These are phyloP conservation scores for Vanrija pseudolonga DNA, from an alignment of 1,284 basidiomycete genomes.

Conservation along the genomic window DNA sequence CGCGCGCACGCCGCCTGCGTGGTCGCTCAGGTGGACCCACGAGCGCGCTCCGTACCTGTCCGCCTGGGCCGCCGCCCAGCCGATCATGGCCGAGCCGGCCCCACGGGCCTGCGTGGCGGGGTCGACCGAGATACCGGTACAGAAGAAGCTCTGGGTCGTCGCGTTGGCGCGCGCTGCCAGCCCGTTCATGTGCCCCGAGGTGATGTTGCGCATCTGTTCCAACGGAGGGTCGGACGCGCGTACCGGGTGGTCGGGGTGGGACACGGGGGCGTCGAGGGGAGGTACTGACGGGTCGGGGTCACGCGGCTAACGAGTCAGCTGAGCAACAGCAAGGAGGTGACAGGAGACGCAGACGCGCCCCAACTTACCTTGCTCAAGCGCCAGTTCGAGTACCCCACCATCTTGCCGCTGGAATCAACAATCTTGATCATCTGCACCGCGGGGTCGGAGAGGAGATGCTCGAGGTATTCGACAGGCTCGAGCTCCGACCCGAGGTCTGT, in stretches of 20 bases:
- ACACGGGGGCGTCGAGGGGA: background rate
- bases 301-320: background rate
- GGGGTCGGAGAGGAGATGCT: background rate
- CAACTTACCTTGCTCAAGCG: background rate
- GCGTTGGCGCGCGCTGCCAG: background rate
- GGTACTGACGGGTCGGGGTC: too few species aligned
- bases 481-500: background rate
- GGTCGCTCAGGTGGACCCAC: background rate
- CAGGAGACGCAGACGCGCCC: background rate
- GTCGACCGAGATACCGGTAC: background rate
- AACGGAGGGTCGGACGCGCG: background rate
- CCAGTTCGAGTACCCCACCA: background rate
- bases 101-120: background rate
- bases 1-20: background rate
- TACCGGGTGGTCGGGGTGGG: background rate
- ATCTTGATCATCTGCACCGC: background rate
- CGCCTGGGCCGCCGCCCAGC: background rate
- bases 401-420: background rate
- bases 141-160: background rate
- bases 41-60: background rate
- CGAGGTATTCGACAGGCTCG: background rate
- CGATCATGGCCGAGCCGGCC: background rate
- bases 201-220: background rate
- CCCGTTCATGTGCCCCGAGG: background rate
- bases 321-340: too few species aligned